These are phyloP conservation scores for Epichloe glyceriae DNA, from an alignment of 2,329 filamentous ascomycete species.

Conservation along the genomic window DNA sequence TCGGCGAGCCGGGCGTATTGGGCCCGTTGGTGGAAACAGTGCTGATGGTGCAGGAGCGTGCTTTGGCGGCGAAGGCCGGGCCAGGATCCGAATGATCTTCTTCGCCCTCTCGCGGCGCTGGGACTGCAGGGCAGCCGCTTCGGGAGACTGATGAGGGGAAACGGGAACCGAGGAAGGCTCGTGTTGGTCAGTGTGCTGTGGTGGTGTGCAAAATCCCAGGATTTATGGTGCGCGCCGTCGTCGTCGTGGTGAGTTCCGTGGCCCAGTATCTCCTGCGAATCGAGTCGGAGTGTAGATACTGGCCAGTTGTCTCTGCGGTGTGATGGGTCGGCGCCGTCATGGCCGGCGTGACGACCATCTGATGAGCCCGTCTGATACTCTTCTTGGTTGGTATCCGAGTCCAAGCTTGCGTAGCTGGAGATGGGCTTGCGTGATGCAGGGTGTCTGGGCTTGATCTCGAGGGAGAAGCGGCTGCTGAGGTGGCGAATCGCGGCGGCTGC, in stretches of 20 bases:
- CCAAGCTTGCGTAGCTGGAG: slow-evolving; percentile 20
- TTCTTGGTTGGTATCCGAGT: slow-evolving; percentile 12
- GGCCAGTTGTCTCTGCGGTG: background rate
- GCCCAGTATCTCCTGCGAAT: slow-evolving; percentile 6
- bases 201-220: slow-evolving; percentile 8
- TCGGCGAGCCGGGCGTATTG: slow-evolving; percentile 14
- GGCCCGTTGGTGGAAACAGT: slow-evolving; percentile 16
- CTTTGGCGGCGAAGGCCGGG: slow-evolving; percentile 16
- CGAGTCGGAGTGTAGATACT: background rate
- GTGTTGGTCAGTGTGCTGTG: slow-evolving; percentile 12
- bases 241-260: background rate
- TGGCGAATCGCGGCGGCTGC: slow-evolving; percentile 13
- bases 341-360: background rate
- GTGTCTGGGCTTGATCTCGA: slow-evolving; percentile 1
- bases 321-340: background rate
- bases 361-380: background rate
- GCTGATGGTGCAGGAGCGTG: slow-evolving; percentile 18
- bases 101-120: slow-evolving; percentile 21
- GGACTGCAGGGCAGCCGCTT: slow-evolving; percentile 22
- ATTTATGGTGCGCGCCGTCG: background rate
- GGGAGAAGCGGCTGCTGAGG: slow-evolving; percentile 16
- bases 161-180: slow-evolving; percentile 17
- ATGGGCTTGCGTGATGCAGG: slow-evolving; percentile 13
- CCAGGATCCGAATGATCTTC: slow-evolving; percentile 23
- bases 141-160: slow-evolving; percentile 24